These are phyloP conservation scores for Ceratobasidium sp. DNA, from an alignment of 1,284 basidiomycete species.

Conservation along the genomic window DNA sequence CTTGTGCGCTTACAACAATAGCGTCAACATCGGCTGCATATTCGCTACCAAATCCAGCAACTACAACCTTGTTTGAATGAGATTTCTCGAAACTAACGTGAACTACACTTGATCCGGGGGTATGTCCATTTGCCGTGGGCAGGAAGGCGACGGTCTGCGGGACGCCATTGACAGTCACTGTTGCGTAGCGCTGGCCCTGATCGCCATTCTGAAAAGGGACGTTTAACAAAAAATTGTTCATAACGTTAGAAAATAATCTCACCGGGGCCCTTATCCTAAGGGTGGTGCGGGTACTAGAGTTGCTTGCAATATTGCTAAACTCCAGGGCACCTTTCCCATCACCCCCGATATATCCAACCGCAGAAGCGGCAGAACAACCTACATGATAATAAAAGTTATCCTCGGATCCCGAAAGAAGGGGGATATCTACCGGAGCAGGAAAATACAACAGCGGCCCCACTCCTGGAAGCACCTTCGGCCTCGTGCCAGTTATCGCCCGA, in stretches of 20 bases:
- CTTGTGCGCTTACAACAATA: conserved; percentile 45
- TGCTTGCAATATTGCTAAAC: conserved; percentile 46
- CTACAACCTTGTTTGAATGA: conserved; percentile 45
- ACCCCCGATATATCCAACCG: conserved; percentile 48
- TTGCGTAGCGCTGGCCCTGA: conserved; percentile 44
- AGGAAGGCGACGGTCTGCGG: conserved; percentile 49
- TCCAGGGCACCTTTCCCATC: conserved; percentile 34
- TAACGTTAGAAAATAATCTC: not conserved
- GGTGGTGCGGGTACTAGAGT: conserved; percentile 46
- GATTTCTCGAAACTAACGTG: conserved; percentile 48
- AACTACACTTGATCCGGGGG: conserved; percentile 48
- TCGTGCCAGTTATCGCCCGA: conserved; percentile 48
- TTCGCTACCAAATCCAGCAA: conserved; percentile 40
- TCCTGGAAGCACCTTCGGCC: conserved; percentile 46
- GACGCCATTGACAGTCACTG: conserved; percentile 48
- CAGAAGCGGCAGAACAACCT: conserved; percentile 46
- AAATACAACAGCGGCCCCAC: conserved; percentile 8
- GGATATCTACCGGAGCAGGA: conserved; percentile 15
- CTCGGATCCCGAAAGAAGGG: not conserved
- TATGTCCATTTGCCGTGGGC: conserved; percentile 48
- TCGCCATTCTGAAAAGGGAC: conserved; percentile 46
- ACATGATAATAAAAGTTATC: not conserved
- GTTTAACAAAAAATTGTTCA: not conserved
- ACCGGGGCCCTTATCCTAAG: conserved; percentile 47
- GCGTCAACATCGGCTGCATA: conserved; percentile 47